Conservation (phyloP, 306 rosid genomes). For the Casuarina cunninghamiana region DNA sequence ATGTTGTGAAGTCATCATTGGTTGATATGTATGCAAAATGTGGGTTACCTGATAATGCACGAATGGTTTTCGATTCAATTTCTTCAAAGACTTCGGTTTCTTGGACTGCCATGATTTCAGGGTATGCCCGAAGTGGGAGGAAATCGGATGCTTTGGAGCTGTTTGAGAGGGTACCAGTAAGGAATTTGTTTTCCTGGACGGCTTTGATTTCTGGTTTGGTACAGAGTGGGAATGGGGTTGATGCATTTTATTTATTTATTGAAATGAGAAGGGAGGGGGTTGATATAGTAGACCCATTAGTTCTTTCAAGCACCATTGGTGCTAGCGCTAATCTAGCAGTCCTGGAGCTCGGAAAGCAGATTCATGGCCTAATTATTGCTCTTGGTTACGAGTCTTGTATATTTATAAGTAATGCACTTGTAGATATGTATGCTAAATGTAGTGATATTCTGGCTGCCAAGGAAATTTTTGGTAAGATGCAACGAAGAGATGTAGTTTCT, state of each 20-base stretch:
- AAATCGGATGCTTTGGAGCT: constrained; percentile 58
- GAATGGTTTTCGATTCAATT: constrained; percentile 62
- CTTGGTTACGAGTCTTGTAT: constrained; percentile 80
- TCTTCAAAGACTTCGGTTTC: constrained; percentile 44
- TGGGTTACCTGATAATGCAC: constrained; percentile 53
- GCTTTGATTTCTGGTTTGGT: constrained; percentile 88
- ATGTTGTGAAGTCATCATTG: constrained; percentile 79
- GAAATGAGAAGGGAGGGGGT: constrained; percentile 69
- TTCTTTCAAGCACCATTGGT: constrained; percentile 76
- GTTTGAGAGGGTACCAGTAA: constrained; percentile 42
- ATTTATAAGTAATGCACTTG: constrained; percentile 74
- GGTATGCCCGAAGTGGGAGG: constrained; percentile 69
- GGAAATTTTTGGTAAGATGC: constrained; percentile 53
- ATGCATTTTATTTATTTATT: constrained; percentile 53
- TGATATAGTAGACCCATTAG: constrained; percentile 65
- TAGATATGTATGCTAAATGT: constrained; percentile 93
- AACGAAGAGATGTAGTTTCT: constrained; percentile 69
- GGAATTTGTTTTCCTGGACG: constrained; percentile 76
- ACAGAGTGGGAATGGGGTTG: constrained; percentile 71
- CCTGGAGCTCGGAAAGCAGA: constrained; percentile 77
- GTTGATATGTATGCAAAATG: constrained; percentile 81
- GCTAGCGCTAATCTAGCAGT: constrained; percentile 76
- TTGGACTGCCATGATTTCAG: constrained; percentile 81
- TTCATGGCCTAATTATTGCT: constrained; percentile 56
- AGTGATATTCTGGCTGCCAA: constrained; percentile 73